Evolutionary conservation across 2,329 filamentous ascomycete species (phyloP), one percentile per base, ranked within the genome.

Genomic region (Arthrocladium fulminans): DNA sequence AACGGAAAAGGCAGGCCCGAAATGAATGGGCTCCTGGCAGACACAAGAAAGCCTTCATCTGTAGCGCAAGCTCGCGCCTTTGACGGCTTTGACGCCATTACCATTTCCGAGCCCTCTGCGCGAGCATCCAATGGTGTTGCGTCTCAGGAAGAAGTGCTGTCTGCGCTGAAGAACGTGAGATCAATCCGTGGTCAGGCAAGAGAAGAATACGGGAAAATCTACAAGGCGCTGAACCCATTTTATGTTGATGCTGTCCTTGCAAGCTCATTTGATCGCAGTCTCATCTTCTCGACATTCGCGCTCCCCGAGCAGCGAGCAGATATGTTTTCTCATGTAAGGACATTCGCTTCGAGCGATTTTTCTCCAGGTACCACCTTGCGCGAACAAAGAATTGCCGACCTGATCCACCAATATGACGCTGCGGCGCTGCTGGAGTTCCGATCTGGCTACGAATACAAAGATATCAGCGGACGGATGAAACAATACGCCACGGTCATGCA

Each of bases 381-480:
- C 37, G 79, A 85, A 59, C 80, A 84, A 53, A 86, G 83, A 61
- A 70, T 98, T 17, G 72, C 78, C 30, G 77, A 75, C 20, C 88
- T 94, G 76, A 79, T 83, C 55, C 76, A 76, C 30, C 82, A 92
- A 51, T 98, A 98, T 60, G 90, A 97, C 67, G 88, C 83, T 49
- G 88, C 89, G 2, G 89, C 94, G 2, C 69, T 96, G 45, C 79
- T 85, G 42, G 92, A 98, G 64, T 98, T 98, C 57, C 86, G 94
- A 65, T 85, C 92, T 61, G 92, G 88, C 3, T 94, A 94, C 57
- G 87, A 92, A 63, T 82, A 81, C 37, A 86, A 84, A 69, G 90
- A 98, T 63, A 81, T 94, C 47, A 85, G 94, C 55, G 88, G 87
- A 2, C 76, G 82, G 47, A 96, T 97, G 90, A 81, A 77, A 57